These are phyloP conservation scores for Solanum peruvianum DNA, from an alignment of 257 asterid genomes.

Conservation along the genomic window DNA sequence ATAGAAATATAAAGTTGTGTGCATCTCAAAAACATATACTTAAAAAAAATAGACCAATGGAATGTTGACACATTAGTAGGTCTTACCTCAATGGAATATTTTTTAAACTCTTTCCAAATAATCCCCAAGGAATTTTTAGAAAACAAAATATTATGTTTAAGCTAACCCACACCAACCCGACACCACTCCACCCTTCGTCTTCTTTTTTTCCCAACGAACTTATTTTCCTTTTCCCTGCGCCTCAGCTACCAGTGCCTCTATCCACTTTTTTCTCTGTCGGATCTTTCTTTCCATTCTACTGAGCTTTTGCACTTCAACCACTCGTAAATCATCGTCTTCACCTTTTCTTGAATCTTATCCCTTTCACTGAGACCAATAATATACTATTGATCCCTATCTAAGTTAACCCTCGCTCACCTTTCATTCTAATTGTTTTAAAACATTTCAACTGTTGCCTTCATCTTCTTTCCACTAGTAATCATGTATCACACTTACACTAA, in stretches of 20 bases:
- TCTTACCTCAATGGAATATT: no score
- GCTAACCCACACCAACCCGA: background rate
- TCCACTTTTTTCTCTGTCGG: background rate
- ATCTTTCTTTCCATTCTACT: background rate
- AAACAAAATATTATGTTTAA: background rate
- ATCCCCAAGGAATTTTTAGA: background rate
- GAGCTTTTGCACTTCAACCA: background rate
- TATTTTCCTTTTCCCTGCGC: fast-evolving
- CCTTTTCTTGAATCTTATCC: background rate
- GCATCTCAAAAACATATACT: background rate
- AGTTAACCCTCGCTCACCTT: background rate
- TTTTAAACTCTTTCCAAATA: background rate
- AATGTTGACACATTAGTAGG: no score
- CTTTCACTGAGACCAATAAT: no score
- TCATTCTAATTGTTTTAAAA: background rate
- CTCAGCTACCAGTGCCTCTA: background rate
- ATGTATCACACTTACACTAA: background rate
- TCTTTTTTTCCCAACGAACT: background rate
- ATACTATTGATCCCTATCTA: no score
- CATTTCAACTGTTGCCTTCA: background rate
- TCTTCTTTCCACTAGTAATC: background rate
- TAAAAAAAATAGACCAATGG: no score
- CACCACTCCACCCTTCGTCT: background rate
- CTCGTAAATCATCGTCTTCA: background rate
- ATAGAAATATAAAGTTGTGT: background rate